These are phyloP conservation scores for Paraphysoderma sedebokerense DNA, from an alignment of 371 early-diverging fungal species.

Conservation along the genomic window DNA sequence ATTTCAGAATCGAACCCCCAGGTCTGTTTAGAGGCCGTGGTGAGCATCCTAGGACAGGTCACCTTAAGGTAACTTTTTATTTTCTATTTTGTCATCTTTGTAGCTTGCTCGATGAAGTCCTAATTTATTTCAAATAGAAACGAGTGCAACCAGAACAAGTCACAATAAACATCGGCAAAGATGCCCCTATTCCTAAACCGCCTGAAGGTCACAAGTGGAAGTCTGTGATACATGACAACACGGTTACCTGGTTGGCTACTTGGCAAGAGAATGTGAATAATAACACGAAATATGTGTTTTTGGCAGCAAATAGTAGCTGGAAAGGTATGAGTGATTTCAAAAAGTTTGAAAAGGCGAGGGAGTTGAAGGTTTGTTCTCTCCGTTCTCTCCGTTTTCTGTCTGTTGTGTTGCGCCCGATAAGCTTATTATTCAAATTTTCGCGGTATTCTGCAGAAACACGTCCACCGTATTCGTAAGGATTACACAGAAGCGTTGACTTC, in stretches of 20 bases:
- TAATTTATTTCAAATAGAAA: slow-evolving; percentile 16
- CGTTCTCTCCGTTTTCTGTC: no score
- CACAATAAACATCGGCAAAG: slow-evolving; percentile 73
- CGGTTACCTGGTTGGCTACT: slow-evolving; percentile 89
- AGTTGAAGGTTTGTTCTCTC: slow-evolving; percentile 43
- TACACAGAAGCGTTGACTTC: slow-evolving; percentile 63
- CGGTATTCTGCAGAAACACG: slow-evolving; percentile 26
- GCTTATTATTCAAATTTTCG: neutral
- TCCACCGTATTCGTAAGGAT: slow-evolving; percentile 52
- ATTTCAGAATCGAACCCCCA: slow-evolving; percentile 93
- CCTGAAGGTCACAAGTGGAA: slow-evolving; percentile 86
- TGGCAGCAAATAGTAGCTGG: slow-evolving; percentile 78
- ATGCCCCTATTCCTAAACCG: slow-evolving; percentile 59
- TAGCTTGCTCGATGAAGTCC: neutral
- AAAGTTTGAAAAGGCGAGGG: slow-evolving; percentile 91
- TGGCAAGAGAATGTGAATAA: slow-evolving; percentile 96
- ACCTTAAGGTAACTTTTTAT: slow-evolving; percentile 46
- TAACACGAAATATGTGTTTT: slow-evolving; percentile 79
- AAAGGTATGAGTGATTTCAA: slow-evolving; percentile 89
- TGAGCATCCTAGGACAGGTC: slow-evolving; percentile 87
- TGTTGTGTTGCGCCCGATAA: neutral
- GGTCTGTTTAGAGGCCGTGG: slow-evolving; percentile 93
- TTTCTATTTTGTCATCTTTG: neutral
- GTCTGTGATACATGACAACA: slow-evolving; percentile 67
- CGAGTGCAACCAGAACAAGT: slow-evolving; percentile 84